Percentiles rank a stretch among this genome's conserved stretches.
Evolutionary conservation across 2,329 filamentous ascomycete genomes (phyloP).

Genomic region (Trichoderma breve): DNA sequence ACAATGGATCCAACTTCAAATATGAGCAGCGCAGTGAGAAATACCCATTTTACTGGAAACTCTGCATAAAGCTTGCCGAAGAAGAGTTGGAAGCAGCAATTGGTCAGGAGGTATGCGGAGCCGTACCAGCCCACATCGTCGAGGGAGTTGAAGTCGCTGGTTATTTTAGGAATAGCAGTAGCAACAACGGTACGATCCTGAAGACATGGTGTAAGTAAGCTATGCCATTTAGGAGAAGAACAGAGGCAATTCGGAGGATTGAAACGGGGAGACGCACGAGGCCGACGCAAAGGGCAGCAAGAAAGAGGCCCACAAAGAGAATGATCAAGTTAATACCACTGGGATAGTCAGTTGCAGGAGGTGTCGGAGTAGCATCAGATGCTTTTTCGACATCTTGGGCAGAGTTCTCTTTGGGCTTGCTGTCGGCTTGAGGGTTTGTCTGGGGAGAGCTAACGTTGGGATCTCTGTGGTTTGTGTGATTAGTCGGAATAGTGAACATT

Average conservation of each 20-base stretch:
- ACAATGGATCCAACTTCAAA: neutral
- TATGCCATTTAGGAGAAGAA: neutral
- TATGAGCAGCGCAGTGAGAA: neutral
- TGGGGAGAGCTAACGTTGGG: neutral
- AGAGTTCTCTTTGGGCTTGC: neutral
- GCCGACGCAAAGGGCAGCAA: neutral
- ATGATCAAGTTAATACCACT: neutral
- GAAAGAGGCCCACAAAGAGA: slow-evolving; percentile 1
- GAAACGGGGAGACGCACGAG: neutral
- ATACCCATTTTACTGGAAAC: neutral
- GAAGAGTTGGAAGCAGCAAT: neutral
- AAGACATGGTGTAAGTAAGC: neutral
- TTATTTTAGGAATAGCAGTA: slow-evolving; percentile 36
- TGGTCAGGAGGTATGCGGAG: neutral
- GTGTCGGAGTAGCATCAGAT: neutral
- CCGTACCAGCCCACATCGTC: neutral
- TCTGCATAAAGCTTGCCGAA: neutral
- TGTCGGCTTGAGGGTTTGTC: neutral
- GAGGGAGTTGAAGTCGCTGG: slow-evolving; percentile 21
- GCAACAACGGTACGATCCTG: neutral
- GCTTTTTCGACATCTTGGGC: neutral
- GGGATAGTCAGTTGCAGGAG: neutral
- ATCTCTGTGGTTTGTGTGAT: neutral
- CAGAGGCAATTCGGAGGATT: accelerated
- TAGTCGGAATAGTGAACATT: neutral